Conservation (phyloP, 2,329 filamentous ascomycete genomes). For the Fusarium coffeatum region DNA sequence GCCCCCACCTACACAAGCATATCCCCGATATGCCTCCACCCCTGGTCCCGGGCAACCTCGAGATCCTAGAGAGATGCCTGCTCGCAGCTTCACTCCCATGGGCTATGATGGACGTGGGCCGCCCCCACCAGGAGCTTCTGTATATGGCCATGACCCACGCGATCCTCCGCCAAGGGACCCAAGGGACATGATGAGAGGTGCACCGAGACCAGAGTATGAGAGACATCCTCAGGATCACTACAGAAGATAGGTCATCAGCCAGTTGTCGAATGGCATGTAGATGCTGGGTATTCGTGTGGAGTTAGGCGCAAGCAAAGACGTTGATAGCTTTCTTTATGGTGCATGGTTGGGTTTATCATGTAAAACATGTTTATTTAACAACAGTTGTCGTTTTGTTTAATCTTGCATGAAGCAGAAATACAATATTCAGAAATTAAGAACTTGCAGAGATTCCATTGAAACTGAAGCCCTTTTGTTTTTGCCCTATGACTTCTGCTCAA, state of each 20-base stretch:
- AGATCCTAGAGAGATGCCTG: slow-evolving; percentile 56
- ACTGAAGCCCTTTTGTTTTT: not conserved
- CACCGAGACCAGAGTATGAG: slow-evolving; percentile 60
- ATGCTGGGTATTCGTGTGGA: not conserved
- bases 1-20: slow-evolving; percentile 54
- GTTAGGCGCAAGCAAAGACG: slow-evolving; percentile 13
- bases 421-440: not conserved
- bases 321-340: not conserved
- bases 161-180: slow-evolving; percentile 50
- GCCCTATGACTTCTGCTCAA: not conserved
- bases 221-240: slow-evolving; percentile 57
- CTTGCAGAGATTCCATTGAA: not conserved
- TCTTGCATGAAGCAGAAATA: not conserved
- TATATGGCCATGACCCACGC: slow-evolving; percentile 44
- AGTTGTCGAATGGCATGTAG: not conserved
- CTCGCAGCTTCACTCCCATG: slow-evolving; percentile 60
- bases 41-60: slow-evolving; percentile 56
- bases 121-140: slow-evolving; percentile 52
- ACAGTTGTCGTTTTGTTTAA: not conserved
- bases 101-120: slow-evolving; percentile 57
- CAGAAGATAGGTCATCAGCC: slow-evolving; percentile 51
- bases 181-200: slow-evolving; percentile 56
- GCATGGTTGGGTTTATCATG: not conserved
- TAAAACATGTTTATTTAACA: not conserved
- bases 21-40: slow-evolving; percentile 58